A percentile compares a stretch with the other conserved stretches of the same genome.
Conservation (phyloP, 108 stramenopile genomes). For the Cyclostephanos tholiformis region DNA sequence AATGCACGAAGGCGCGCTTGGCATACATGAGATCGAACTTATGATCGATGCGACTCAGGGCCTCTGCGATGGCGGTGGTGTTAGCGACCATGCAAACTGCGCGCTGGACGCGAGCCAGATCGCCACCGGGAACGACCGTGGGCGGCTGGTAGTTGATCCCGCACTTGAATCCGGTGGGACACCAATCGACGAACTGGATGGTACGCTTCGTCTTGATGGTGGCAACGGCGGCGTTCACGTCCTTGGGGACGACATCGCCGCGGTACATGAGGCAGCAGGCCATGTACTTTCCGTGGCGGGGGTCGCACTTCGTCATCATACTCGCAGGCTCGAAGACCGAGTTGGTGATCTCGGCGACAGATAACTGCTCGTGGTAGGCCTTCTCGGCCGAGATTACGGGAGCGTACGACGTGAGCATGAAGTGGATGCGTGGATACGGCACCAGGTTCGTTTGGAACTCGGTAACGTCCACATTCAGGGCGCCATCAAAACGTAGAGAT, state of each 20-base stretch:
- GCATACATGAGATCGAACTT: constrained; percentile 99
- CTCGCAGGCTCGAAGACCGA: constrained; percentile 91
- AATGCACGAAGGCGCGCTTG: constrained; percentile 99
- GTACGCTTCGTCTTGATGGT: constrained; percentile 97
- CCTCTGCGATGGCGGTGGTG: too few species aligned
- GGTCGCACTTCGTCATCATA: constrained; percentile 98
- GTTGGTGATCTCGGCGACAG: constrained; percentile 95
- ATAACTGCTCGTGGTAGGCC: constrained; percentile 92
- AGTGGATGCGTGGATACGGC: constrained; percentile 95
- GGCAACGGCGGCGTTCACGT: constrained; percentile 91
- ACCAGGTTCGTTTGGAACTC: constrained; percentile 98
- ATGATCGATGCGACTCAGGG: constrained; percentile 98
- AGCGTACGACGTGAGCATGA: constrained; percentile 94
- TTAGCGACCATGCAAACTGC: constrained; percentile 99
- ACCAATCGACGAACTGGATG: constrained; percentile 97
- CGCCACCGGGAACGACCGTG: constrained; percentile 93
- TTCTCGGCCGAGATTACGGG: constrained; percentile 92
- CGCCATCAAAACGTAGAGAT: constrained; percentile 94
- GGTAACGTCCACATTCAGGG: constrained; percentile 94
- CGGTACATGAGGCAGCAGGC: constrained; percentile 98
- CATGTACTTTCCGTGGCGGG: constrained; percentile 99
- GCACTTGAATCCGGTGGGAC: constrained; percentile 98
- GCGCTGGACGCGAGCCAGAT: constrained; percentile 94
- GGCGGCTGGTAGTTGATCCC: constrained; percentile 99
- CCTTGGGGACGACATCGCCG: constrained; percentile 95